phyloP scores from a whole-genome alignment of 768 basidiomycete species.

The Collybiopsis confluens region DNA sequence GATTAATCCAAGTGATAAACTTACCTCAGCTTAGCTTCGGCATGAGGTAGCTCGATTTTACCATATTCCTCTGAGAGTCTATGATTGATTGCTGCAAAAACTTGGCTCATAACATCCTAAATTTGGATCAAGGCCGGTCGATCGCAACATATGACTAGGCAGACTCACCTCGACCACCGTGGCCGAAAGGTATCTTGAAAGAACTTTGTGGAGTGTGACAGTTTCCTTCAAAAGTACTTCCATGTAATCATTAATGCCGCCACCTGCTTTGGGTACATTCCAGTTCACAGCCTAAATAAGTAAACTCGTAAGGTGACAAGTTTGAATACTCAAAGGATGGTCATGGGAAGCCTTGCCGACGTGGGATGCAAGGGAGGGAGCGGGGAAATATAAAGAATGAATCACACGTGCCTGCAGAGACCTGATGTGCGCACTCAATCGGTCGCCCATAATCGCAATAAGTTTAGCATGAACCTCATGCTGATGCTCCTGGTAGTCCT shows the following conservation, averaged over 20 bases:
- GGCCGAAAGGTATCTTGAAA: constrained; percentile 81
- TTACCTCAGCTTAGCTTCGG: constrained; percentile 83
- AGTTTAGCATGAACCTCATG: constrained; percentile 98
- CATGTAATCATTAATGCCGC: constrained; percentile 86
- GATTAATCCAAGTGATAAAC: background rate
- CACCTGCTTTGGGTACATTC: constrained; percentile 56
- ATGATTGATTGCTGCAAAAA: constrained; percentile 90
- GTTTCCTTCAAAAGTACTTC: constrained; percentile 92
- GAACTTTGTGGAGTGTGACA: constrained; percentile 90
- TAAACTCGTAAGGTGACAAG: background rate
- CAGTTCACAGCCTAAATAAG: constrained; percentile 67
- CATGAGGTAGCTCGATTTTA: constrained; percentile 75
- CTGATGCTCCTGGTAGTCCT: constrained; percentile 99
- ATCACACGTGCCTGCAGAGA: constrained; percentile 60
- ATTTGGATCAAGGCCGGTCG: constrained; percentile 13
- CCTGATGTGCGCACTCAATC: constrained; percentile 80
- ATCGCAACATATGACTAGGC: background rate
- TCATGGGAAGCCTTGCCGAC: background rate
- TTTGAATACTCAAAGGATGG: background rate
- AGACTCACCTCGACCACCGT: constrained; percentile 75
- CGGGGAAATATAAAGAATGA: background rate
- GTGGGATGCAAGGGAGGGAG: constrained; percentile 5
- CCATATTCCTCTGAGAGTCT: constrained; percentile 83
- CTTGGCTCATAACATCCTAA: constrained; percentile 91
- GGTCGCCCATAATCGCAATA: constrained; percentile 97